Conservation (phyloP, 352 stramenopile species). For the Blastocystis sp. region DNA sequence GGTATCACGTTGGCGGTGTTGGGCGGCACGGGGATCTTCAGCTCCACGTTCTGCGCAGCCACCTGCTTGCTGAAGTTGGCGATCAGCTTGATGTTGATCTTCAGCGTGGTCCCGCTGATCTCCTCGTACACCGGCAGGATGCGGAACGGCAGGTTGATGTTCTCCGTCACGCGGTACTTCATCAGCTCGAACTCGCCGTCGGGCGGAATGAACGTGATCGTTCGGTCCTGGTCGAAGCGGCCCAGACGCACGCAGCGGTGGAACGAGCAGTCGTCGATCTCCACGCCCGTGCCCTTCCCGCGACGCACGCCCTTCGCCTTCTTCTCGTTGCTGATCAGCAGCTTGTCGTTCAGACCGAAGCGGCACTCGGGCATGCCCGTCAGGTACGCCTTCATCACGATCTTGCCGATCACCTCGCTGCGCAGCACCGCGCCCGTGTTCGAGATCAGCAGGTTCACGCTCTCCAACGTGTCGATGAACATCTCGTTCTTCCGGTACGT, state of each 20-base stretch:
- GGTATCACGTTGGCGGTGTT: slow-evolving; percentile 89
- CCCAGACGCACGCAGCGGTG: slow-evolving; percentile 88
- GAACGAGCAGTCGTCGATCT: slow-evolving; percentile 96
- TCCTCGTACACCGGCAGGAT: slow-evolving; percentile 91
- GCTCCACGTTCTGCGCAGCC: slow-evolving; percentile 87
- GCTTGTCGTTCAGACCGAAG: slow-evolving; percentile 93
- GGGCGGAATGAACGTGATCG: slow-evolving; percentile 92
- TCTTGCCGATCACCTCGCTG: slow-evolving; percentile 85
- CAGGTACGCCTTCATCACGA: slow-evolving; percentile 92
- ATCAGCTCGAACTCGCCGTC: slow-evolving; percentile 97
- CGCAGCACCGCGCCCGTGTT: slow-evolving; percentile 79
- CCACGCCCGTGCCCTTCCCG: slow-evolving; percentile 65
- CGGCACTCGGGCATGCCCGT: slow-evolving; percentile 97
- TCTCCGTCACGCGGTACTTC: slow-evolving; percentile 71
- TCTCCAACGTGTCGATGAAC: slow-evolving; percentile 80
- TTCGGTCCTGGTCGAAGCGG: slow-evolving; percentile 70
- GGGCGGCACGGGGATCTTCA: slow-evolving; percentile 80
- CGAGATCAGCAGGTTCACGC: slow-evolving; percentile 87
- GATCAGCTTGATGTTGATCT: slow-evolving; percentile 75
- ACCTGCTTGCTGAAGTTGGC: slow-evolving; percentile 87
- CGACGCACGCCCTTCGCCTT: slow-evolving; percentile 64
- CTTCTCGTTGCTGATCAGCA: slow-evolving; percentile 87
- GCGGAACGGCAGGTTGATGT: slow-evolving; percentile 86
- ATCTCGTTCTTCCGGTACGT: slow-evolving; percentile 95
- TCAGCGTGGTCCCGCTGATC: slow-evolving; percentile 62